Evolutionary conservation across 2,329 filamentous ascomycete species (phyloP).

Genomic region (Trichoderma oligosporum): DNA sequence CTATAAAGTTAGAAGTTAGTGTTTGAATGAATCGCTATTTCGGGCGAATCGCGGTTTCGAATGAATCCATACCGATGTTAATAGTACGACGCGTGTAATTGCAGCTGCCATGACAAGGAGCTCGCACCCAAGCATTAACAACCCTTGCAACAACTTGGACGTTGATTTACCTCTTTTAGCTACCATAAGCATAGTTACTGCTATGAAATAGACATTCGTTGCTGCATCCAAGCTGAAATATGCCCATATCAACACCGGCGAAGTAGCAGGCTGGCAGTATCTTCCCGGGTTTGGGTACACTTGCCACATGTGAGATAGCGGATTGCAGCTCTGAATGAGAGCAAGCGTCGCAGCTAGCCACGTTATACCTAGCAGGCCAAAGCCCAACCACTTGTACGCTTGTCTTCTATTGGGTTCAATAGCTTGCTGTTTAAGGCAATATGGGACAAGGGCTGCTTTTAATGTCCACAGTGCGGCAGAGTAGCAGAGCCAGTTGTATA

Average conservation of each 20-base stretch:
- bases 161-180: neutral
- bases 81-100: neutral
- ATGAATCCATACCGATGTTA: neutral
- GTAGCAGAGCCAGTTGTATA: constrained; percentile 17
- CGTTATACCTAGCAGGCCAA: constrained; percentile 6
- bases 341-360: constrained; percentile 8
- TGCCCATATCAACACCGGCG: constrained; percentile 16
- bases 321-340: constrained; percentile 16
- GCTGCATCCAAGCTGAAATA: constrained; percentile 11
- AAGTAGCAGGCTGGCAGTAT: constrained; percentile 17
- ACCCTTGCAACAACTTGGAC: neutral
- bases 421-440: constrained; percentile 6
- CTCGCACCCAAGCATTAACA: neutral
- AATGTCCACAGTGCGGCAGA: constrained; percentile 17
- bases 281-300: neutral
- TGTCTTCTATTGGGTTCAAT: neutral
- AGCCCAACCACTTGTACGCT: neutral
- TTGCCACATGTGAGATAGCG: constrained; percentile 18
- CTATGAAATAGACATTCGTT: constrained; percentile 10
- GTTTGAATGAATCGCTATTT: neutral
- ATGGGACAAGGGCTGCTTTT: constrained; percentile 18
- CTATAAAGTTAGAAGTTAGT: neutral
- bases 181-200: constrained; percentile 2
- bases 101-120: neutral
- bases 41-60: too few relatives aligned